Base-by-base conservation (phyloP, 768 basidiomycete species). In the Phylloporus arenicola region DNA sequence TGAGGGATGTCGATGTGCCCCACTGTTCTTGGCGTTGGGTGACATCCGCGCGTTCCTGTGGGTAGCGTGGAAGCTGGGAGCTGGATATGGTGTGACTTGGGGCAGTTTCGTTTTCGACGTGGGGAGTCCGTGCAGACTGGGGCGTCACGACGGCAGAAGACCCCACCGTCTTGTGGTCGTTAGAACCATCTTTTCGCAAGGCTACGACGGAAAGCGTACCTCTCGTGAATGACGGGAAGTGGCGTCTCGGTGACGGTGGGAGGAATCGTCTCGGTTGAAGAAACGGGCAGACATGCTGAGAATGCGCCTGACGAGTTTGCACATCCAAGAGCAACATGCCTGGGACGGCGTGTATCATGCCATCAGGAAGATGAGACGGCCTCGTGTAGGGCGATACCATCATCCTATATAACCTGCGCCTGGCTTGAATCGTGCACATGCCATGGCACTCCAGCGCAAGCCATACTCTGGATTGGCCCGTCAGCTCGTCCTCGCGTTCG, bases 401-500 rank as follows among this genome's bases (percentile, higher is more conserved):
- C 34, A 22, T 4, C 8, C 9, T 37, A 47, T 51, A 58, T 56
- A 58, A 46, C 17, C 40, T 20, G 25, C 19, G 38, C 46, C 35
- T 19, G 22, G 11, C 29, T 24, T 6, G 44, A 45, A 38, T 27
- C 29, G 11, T 6, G 31, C 17, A 43, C 17, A 10, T 40, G n/a
- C 20, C n/a, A 69, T 70, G 70, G 13, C 46, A 11, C 47, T 61
- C 12, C 45, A 59, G 14, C 61, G 70, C 44, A 45, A 67, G 13
- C 59, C 63, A 7, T 77, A 70, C 51, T 30, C 52, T 22, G 76
- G 76, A 2, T 51, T 47, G 5, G 40, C 53, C 4, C 60, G 53
- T 43, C 64, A 68, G 46, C 60, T 73, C 6, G 64, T 73, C 16
- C n/a, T n/a, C n/a, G n/a, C n/a, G n/a, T n/a, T n/a, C n/a, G n/a